Evolutionary conservation across 495 filamentous ascomycete genomes (phyloP).

Genomic region (Pyrenula aspistea): DNA sequence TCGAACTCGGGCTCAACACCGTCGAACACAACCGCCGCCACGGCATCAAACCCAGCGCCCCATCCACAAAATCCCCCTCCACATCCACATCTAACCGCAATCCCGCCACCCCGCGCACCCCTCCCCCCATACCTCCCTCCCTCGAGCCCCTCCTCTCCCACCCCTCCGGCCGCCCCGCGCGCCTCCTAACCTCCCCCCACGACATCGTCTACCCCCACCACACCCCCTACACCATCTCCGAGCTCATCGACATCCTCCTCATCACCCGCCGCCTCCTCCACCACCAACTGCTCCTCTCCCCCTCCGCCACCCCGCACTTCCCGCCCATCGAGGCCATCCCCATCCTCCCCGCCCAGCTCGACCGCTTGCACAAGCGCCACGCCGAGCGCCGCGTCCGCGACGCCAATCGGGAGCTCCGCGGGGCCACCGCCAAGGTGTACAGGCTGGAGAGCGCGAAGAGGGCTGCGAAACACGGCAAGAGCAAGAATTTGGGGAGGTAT

Average conservation of each 20-base stretch:
- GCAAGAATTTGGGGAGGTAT: background rate
- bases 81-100: background rate
- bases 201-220: background rate
- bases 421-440: background rate
- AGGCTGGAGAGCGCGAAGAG: background rate
- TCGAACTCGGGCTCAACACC: background rate
- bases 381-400: background rate
- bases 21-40: background rate
- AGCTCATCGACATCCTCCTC: background rate
- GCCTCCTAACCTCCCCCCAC: background rate
- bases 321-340: constrained; percentile 15
- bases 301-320: background rate
- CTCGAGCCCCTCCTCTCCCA: background rate
- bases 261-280: background rate
- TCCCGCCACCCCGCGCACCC: too few species aligned
- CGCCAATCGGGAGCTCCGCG: background rate
- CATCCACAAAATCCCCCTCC: background rate
- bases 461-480: background rate
- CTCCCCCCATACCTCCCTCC: background rate
- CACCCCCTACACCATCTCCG: background rate
- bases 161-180: too few species aligned
- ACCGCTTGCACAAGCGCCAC: background rate
- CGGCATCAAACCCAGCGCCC: background rate
- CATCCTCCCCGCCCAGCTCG: constrained; percentile 10
- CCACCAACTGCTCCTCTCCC: background rate